Percentiles rank a stretch among this genome's conserved stretches.
Conservation (phyloP, 768 basidiomycete species). For the Suillus bovinus region DNA sequence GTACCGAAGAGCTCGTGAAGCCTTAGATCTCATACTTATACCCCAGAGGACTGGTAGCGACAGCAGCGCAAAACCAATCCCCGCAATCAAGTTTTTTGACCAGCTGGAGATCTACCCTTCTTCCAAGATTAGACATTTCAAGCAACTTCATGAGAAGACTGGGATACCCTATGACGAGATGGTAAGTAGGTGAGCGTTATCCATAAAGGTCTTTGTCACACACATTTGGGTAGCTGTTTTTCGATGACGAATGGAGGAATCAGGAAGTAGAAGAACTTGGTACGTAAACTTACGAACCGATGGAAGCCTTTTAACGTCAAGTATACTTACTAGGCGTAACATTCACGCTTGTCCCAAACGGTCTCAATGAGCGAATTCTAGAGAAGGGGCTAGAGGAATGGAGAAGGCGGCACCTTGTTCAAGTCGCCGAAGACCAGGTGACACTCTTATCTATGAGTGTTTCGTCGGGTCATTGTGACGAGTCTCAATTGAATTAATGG, state of each 20-base stretch:
- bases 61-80: conserved; percentile 30
- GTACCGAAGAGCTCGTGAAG: conserved; percentile 64
- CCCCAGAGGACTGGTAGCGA: conserved; percentile 35
- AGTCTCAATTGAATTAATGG: not conserved
- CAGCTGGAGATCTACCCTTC: conserved; percentile 78
- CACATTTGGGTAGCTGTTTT: conserved; percentile 49
- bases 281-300: conserved; percentile 20
- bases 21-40: conserved; percentile 63
- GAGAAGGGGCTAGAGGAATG: conserved; percentile 73
- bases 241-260: conserved; percentile 65
- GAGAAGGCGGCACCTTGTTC: conserved; percentile 48
- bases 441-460: not conserved
- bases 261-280: conserved; percentile 62
- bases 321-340: conserved; percentile 60
- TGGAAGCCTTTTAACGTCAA: not conserved
- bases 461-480: not conserved
- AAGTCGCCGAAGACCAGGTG: conserved; percentile 1
- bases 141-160: conserved; percentile 67
- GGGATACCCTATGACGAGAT: conserved; percentile 80
- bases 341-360: conserved; percentile 69
- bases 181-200: conserved; percentile 40
- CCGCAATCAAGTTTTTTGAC: conserved; percentile 65
- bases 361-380: conserved; percentile 61
- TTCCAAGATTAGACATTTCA: conserved; percentile 83
- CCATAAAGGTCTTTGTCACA: not conserved